phyloP scores from a whole-genome alignment of 148 eudicot genomes.

The Spergularia marina region DNA sequence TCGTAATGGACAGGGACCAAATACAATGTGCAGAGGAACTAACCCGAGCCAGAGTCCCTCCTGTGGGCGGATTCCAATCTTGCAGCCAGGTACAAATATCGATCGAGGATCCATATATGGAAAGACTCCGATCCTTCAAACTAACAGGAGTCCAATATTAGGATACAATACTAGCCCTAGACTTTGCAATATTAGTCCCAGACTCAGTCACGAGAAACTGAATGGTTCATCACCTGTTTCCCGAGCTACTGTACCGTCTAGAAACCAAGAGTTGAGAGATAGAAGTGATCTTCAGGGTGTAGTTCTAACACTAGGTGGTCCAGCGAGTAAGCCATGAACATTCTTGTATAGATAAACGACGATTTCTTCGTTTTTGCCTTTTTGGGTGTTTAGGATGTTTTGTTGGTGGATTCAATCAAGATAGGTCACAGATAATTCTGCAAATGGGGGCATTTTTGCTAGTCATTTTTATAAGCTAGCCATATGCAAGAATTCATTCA shows the following conservation, averaged over 20 bases:
- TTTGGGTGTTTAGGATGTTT: neutral
- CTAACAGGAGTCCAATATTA: neutral
- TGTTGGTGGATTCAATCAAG: neutral
- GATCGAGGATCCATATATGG: slow-evolving; percentile 14
- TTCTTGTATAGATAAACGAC: slow-evolving; percentile 1
- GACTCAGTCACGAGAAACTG: slow-evolving; percentile 22
- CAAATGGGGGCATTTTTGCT: neutral
- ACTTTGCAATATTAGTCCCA: slow-evolving; percentile 2
- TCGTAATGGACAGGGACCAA: slow-evolving; percentile 44
- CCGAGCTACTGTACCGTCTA: slow-evolving; percentile 17
- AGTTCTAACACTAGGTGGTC: slow-evolving; percentile 80
- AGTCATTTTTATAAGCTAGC: neutral
- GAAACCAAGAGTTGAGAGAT: slow-evolving; percentile 33
- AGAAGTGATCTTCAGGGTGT: slow-evolving; percentile 71
- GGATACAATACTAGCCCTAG: slow-evolving; percentile 1
- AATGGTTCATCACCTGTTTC: slow-evolving; percentile 28
- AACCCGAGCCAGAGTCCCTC: slow-evolving; percentile 25
- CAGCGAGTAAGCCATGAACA: slow-evolving; percentile 35
- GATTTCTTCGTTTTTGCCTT: neutral
- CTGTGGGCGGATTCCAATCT: slow-evolving; percentile 20
- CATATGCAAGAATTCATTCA: too few species aligned
- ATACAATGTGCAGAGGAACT: slow-evolving; percentile 34
- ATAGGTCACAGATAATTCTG: neutral
- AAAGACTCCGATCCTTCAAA: slow-evolving; percentile 17
- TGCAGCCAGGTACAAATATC: slow-evolving; percentile 26